These are phyloP conservation scores for Ogataea glucozyma DNA, from an alignment of 805 yeast genomes.

Conservation along the genomic window DNA sequence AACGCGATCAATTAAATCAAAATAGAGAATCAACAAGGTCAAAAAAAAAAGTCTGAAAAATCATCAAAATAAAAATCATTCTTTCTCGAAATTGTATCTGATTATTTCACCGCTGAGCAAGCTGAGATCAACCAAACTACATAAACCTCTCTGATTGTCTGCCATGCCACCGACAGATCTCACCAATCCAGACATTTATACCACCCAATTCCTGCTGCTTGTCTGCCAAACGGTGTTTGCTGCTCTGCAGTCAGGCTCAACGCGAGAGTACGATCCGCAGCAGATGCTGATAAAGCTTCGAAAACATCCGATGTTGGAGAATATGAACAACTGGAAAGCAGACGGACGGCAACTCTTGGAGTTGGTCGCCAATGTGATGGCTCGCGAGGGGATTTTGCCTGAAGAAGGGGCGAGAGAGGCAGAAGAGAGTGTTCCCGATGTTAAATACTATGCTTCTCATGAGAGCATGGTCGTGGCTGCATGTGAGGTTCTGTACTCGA, in stretches of 20 bases:
- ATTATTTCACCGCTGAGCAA: no score
- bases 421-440: conserved; percentile 7
- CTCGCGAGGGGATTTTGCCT: conserved; percentile 13
- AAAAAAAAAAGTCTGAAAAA: background rate
- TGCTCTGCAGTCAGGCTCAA: conserved; percentile 14
- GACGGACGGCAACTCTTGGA: conserved; percentile 21
- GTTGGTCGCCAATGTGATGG: conserved; percentile 23
- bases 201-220: conserved; percentile 33
- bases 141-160: background rate
- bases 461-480: conserved; percentile 25
- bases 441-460: conserved; percentile 16
- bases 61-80: background rate
- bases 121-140: no score
- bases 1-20: conserved; percentile 8
- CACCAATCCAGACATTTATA: conserved; percentile 24
- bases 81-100: no score
- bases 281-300: conserved; percentile 20
- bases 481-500: conserved; percentile 25
- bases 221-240: conserved; percentile 34
- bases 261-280: conserved; percentile 15
- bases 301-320: conserved; percentile 29
- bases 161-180: conserved; percentile 3
- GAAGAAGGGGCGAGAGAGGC: background rate
- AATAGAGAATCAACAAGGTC: background rate
- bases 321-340: conserved; percentile 13